Evolutionary conservation across 2,329 filamentous ascomycete genomes (phyloP), one percentile per base, ranked within the genome.

Genomic region (Rhinocladiella mackenziei): DNA sequence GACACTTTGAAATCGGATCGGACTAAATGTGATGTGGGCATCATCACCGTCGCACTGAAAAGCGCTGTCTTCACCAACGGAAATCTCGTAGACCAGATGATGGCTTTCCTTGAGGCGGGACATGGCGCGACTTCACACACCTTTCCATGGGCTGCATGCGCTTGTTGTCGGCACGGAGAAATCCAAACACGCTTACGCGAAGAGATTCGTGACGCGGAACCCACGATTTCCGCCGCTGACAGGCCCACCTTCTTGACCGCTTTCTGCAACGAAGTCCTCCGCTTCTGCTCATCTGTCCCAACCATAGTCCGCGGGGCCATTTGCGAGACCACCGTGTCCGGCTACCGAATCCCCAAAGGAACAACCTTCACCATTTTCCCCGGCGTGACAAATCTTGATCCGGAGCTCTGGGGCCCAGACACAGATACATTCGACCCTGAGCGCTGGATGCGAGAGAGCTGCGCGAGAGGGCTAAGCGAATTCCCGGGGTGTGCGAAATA

Each of bases 91-190:
- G 84, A 92, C 61, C 87, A 94, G 64, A 76, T 91, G 60, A 92
- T 94, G 85, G 92, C 86, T 0, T 91, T 94, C 68, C 76, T 94
- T 4, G 83, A 83, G 0, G 87, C 87, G 0, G 83, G 51, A 14
- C 57, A 58, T 30, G 58, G 58, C 36, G 59, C 56, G 2, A 59
- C 55, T 30, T 50, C 57, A 1, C 39, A 43, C 6, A 45, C 56
- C 9, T 40, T 60, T 17, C 50, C 49, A 20, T 59, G 58, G 57
- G 53, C 54, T 23, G 42, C 51, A 19, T 57, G 57, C 20, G 39
- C 50, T n/a, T 48, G 60, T 4, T 53, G 50, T 29, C 46, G 47
- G 28, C 39, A 59, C 25, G 52, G 51, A 10, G 42, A 58, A 15
- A 50, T 54, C 14, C 57, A 60, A 43, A 50, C 33, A 10, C 43